Evolutionary conservation across 225 moss, liverwort and hornwort genomes (phyloP), one percentile per base, ranked within the genome.

Genomic region (Physcomitrellopsis africana): DNA sequence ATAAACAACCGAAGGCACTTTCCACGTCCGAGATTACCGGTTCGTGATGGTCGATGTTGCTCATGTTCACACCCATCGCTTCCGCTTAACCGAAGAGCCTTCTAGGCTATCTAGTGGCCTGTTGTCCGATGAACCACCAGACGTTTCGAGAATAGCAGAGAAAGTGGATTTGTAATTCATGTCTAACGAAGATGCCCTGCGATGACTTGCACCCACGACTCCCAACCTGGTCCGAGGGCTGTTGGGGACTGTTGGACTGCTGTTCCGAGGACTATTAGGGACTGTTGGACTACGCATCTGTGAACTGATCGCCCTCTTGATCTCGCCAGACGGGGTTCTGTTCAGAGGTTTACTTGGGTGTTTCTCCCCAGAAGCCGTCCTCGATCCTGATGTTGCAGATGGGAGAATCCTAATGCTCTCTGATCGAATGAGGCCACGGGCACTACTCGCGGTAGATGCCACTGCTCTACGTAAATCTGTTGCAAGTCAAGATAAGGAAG

Each of bases 21-120:
- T 42, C 37, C 20, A 42, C 8, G 11, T 37, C 11, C 24, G 15
- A 37, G 10, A 37, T 65, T 32, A 11, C 46, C 23, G 14, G 43
- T 5, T 67, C 3, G 20, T 41, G 23, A 42, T 18, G 61, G 47
- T 16, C 26, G 19, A 57, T 57, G 14, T 67, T 47, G 72, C 26
- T 55, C 42, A 37, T 37, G 32, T 64, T 82, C 67, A 82, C 46
- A 86, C 80, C 83, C 86, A 87, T 48, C 78, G 72, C 73, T 73
- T 83, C 45, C 73, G 78, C 79, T 79, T 73, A 15, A 67, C 68
- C 46, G 71, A 73, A 24, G 82, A 74, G 26, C 23, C 76, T 43
- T 76, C 76, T 52, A 73, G 71, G 22, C 61, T 29, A n/a, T 10
- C 61, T 5, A 61, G 70, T 48, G 66, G 66, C 24, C 60, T 66